Evolutionary conservation across 805 yeast species (phyloP).

Genomic region (Ogataea kodamae): DNA sequence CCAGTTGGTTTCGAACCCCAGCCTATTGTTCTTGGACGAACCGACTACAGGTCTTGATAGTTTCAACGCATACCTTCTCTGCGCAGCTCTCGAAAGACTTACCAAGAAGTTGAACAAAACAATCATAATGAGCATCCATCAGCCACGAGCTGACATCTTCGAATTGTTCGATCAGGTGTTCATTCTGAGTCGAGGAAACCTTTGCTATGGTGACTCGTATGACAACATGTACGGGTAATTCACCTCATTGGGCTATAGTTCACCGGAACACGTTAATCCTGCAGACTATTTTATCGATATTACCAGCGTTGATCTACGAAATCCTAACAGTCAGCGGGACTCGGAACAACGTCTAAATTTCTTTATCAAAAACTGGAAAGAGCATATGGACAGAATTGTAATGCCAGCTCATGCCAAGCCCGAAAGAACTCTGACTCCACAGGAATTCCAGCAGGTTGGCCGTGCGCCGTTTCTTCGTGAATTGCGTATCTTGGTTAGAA

Average conservation of each 20-base stretch:
- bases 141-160: conserved; percentile 77
- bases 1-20: conserved; percentile 73
- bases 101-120: conserved; percentile 59
- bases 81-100: conserved; percentile 56
- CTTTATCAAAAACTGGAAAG: conserved; percentile 40
- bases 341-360: conserved; percentile 33
- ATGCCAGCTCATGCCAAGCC: conserved; percentile 1
- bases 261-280: conserved; percentile 51
- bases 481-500: conserved; percentile 39
- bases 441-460: conserved; percentile 26
- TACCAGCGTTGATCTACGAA: conserved; percentile 52
- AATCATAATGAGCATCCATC: conserved; percentile 74
- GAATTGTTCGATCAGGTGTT: conserved; percentile 64
- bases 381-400: conserved; percentile 16
- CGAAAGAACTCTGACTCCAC: not conserved
- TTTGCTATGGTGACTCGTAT: conserved; percentile 44
- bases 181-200: conserved; percentile 59
- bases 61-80: conserved; percentile 63
- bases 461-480: conserved; percentile 43
- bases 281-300: conserved; percentile 60
- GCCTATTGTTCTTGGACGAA: conserved; percentile 75
- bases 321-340: conserved; percentile 33
- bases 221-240: conserved; percentile 48
- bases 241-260: conserved; percentile 38
- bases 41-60: conserved; percentile 89